phyloP scores from a whole-genome alignment of 2,329 filamentous ascomycete species.

The Pseudovirgaria hyperparasitica region DNA sequence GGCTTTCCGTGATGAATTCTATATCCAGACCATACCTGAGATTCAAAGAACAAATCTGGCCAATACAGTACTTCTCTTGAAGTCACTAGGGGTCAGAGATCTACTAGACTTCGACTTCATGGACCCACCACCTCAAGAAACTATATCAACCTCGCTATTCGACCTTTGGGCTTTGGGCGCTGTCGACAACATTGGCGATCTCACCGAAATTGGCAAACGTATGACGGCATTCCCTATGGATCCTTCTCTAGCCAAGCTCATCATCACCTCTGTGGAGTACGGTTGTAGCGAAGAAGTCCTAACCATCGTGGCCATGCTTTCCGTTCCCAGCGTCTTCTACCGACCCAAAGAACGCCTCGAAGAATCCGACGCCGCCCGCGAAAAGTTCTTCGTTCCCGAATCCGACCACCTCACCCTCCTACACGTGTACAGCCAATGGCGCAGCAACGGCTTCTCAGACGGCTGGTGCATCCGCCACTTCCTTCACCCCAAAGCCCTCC shows the following conservation, averaged over 20 bases:
- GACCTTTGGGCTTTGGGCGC: conserved; percentile 94
- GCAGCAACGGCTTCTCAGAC: conserved; percentile 76
- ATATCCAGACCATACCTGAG: conserved; percentile 92
- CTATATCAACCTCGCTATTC: conserved; percentile 92
- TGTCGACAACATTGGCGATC: conserved; percentile 82
- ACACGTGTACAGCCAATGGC: conserved; percentile 94
- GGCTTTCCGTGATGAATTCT: conserved; percentile 91
- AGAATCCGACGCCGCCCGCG: conserved; percentile 85
- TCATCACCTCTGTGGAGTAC: conserved; percentile 84
- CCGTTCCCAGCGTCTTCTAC: conserved; percentile 93
- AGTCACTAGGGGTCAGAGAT: conserved; percentile 88
- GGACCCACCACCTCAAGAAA: conserved; percentile 96
- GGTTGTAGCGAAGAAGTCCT: conserved; percentile 95
- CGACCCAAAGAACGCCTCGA: conserved; percentile 92
- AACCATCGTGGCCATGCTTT: conserved; percentile 96
- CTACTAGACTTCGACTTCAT: conserved; percentile 97
- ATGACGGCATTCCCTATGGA: conserved; percentile 99
- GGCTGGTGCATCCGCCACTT: conserved; percentile 91
- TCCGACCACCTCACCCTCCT: conserved; percentile 93
- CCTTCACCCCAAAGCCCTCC: conserved; percentile 84
- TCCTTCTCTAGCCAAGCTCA: conserved; percentile 81
- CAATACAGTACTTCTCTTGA: conserved; percentile 87
- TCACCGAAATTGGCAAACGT: conserved; percentile 73
- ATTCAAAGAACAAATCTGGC: conserved; percentile 93
- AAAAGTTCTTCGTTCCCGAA: conserved; percentile 98